Percentiles rank a stretch among this genome's conserved stretches.
Evolutionary conservation across 1,139 yeast genomes (phyloP).

Genomic region (Blastobotrys proliferans): DNA sequence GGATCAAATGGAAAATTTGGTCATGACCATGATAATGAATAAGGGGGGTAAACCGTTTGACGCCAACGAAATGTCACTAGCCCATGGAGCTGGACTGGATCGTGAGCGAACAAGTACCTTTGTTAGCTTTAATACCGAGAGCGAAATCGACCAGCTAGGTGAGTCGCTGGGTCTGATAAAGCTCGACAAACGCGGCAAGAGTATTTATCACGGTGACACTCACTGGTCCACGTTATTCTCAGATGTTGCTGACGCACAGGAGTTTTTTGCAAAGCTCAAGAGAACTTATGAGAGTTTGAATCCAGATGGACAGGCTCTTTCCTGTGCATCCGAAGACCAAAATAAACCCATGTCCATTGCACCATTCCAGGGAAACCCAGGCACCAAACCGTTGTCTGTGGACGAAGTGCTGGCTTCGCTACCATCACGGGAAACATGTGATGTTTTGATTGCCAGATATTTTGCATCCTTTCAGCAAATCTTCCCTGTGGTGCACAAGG

Average conservation of each 20-base stretch:
- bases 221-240: slow-evolving; percentile 36
- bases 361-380: neutral
- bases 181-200: slow-evolving; percentile 33
- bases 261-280: slow-evolving; percentile 20
- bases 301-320: slow-evolving; percentile 7
- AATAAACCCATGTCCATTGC: neutral
- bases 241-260: slow-evolving; percentile 32
- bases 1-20: slow-evolving; percentile 32
- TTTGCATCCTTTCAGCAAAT: slow-evolving; percentile 29
- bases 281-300: slow-evolving; percentile 6
- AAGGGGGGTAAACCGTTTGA: slow-evolving; percentile 4
- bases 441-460: slow-evolving; percentile 30
- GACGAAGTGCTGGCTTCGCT: slow-evolving; percentile 27
- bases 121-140: slow-evolving; percentile 7
- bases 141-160: slow-evolving; percentile 26
- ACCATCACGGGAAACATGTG: slow-evolving; percentile 29
- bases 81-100: slow-evolving; percentile 7
- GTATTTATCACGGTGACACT: slow-evolving; percentile 36
- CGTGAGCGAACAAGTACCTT: slow-evolving; percentile 1
- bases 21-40: slow-evolving; percentile 25
- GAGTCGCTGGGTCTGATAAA: slow-evolving; percentile 37
- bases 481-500: slow-evolving; percentile 31
- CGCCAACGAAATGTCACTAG: slow-evolving; percentile 15
- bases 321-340: neutral
- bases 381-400: no score